Evolutionary conservation across 257 asterid genomes (phyloP).

Genomic region (Penstemon davidsonii): DNA sequence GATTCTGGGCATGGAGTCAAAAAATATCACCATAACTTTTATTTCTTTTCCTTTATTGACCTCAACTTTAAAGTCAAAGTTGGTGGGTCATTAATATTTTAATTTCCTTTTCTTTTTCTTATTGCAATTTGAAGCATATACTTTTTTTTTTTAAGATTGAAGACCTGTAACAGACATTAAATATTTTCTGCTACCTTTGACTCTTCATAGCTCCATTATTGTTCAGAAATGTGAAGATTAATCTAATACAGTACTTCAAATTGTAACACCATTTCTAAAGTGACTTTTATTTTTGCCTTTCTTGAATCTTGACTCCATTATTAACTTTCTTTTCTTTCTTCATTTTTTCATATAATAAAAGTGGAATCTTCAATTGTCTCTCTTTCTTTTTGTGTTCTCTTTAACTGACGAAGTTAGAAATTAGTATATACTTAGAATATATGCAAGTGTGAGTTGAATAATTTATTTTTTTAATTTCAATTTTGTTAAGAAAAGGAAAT

Average conservation of each 20-base stretch:
- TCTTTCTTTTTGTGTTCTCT: conserved; percentile 24
- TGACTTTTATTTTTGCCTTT: not conserved
- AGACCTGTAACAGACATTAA: too few species aligned
- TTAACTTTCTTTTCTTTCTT: conserved; percentile 19
- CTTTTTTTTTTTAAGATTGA: too few species aligned
- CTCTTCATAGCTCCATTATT: not conserved
- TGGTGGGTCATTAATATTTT: too few species aligned
- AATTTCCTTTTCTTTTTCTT: too few species aligned
- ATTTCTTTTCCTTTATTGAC: too few species aligned
- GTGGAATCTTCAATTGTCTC: conserved; percentile 43
- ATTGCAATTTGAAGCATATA: too few species aligned
- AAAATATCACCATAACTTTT: too few species aligned
- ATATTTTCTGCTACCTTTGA: too few species aligned
- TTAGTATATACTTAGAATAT: conserved; percentile 17
- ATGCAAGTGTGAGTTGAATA: conserved; percentile 15
- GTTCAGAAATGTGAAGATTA: conserved; percentile 16
- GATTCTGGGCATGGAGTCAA: too few species aligned
- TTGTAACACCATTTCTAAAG: not conserved
- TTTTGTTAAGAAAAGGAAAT: conserved; percentile 32
- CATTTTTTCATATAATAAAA: conserved; percentile 21
- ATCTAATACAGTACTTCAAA: not conserved
- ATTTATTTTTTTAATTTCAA: conserved; percentile 17
- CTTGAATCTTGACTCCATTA: conserved; percentile 31
- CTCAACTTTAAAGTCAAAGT: too few species aligned
- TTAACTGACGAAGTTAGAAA: conserved; percentile 4